Conservation (phyloP, 495 filamentous ascomycete genomes). For the Pyronema omphalodes region DNA sequence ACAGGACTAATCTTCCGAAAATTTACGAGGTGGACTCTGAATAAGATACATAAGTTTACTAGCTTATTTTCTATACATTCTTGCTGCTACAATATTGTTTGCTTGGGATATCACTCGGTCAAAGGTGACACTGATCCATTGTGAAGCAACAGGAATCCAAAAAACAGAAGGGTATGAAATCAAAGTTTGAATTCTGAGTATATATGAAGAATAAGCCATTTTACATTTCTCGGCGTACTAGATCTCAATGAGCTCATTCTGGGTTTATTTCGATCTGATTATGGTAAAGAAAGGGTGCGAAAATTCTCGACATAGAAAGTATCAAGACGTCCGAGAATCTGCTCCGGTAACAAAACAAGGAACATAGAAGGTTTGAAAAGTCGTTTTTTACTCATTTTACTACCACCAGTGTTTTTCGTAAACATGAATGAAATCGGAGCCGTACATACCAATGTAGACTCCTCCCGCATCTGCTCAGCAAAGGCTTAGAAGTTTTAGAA, state of each 20-base stretch:
- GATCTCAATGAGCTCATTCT: constrained; percentile 30
- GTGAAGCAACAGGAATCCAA: constrained; percentile 11
- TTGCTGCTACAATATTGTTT: constrained; percentile 8
- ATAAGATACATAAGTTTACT: neutral
- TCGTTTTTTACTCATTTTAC: constrained; percentile 21
- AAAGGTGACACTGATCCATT: constrained; percentile 22
- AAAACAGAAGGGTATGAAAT: constrained; percentile 12
- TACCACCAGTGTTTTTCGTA: constrained; percentile 10
- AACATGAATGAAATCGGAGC: constrained; percentile 29
- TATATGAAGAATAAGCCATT: constrained; percentile 34
- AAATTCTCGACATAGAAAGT: constrained; percentile 31
- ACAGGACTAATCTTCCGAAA: constrained; percentile 18
- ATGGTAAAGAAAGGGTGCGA: constrained; percentile 29
- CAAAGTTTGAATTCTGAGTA: constrained; percentile 26
- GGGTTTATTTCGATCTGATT: constrained; percentile 33
- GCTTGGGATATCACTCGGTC: constrained; percentile 29
- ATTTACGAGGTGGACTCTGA: constrained; percentile 9
- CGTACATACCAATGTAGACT: constrained; percentile 34
- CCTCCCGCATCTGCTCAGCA: constrained; percentile 32
- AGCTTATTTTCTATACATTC: neutral
- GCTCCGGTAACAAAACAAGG: constrained; percentile 32
- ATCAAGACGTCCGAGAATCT: constrained; percentile 31
- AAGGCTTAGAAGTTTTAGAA: constrained; percentile 31
- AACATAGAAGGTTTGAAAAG: constrained; percentile 29
- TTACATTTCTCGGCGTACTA: constrained; percentile 28